Evolutionary conservation across 2,329 filamentous ascomycete species (phyloP).

Genomic region (Fusarium sororula): DNA sequence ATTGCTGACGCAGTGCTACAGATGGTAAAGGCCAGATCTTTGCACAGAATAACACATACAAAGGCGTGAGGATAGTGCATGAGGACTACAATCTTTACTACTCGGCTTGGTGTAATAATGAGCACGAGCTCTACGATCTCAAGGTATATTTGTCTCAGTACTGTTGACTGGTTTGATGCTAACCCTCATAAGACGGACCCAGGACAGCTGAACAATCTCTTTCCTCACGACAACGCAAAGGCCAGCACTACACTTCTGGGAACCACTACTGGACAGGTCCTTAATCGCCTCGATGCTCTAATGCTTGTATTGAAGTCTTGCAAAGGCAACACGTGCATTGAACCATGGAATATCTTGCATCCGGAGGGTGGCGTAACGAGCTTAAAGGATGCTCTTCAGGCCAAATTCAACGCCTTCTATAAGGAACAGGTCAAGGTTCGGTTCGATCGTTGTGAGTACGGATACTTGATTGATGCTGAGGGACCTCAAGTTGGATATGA

Average conservation of each 20-base stretch:
- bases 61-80: slow-evolving; percentile 64
- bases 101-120: slow-evolving; percentile 74
- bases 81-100: slow-evolving; percentile 70
- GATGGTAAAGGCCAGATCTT: slow-evolving; percentile 31
- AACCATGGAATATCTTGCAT: slow-evolving; percentile 67
- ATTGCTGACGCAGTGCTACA: slow-evolving; percentile 10
- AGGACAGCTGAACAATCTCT: slow-evolving; percentile 60
- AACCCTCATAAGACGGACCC: slow-evolving; percentile 56
- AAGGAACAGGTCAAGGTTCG: slow-evolving; percentile 56
- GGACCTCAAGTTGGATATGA: slow-evolving; percentile 55
- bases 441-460: slow-evolving; percentile 63
- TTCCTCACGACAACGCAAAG: no score
- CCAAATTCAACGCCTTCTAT: slow-evolving; percentile 63
- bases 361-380: slow-evolving; percentile 61
- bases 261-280: no score
- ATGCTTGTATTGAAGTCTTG: slow-evolving; percentile 70
- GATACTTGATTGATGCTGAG: slow-evolving; percentile 65
- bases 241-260: no score
- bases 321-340: slow-evolving; percentile 60
- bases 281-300: slow-evolving; percentile 64
- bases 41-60: slow-evolving; percentile 65
- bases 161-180: no score
- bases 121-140: slow-evolving; percentile 73
- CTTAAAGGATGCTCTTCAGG: slow-evolving; percentile 60
- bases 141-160: no score